Base-by-base conservation (phyloP, 495 filamentous ascomycete genomes). In the Lichenothelia convexa region DNA sequence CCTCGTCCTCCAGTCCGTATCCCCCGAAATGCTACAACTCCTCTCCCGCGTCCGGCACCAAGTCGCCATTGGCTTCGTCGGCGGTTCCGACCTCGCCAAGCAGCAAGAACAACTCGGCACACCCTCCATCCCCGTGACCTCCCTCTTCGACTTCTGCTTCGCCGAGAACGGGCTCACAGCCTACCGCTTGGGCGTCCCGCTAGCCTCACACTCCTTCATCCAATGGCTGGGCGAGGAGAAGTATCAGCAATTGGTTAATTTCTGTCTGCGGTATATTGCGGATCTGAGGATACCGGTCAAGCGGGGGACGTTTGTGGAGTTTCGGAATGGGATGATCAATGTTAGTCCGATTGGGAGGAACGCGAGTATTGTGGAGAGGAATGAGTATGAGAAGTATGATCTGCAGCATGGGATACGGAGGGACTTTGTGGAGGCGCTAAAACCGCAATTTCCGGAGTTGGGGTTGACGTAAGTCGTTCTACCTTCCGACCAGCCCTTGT, bases 271-370 rank as follows among this genome's bases (percentile, higher is more conserved):
- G 56, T 91, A 93, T 55, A 71, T 97, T 43, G 80, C 85, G 43
- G 82, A 93, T 51, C 57, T 93, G 22, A 80, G 91, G 47, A 64
- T 72, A 60, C 89, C 87, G 26, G 59, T 83, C 57, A 95, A 91
- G 73, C 68, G 87, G 31, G 89, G 89, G 45, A 97, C 89, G 21
- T 97, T 97, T 53, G 60, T 97, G 41, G 89, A 97, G 65, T 97
- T 93, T 65, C 70, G 80, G 41, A 92, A 87, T 53, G 89, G 89
- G 55, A 95, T 95, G 89, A 71, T 97, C 57, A 97, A 97, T 46
- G 63, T 97, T 44, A 78, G 71, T 24, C 89, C 89, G 29, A 69
- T 95, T 47, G 89, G 89, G n/a, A 68, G 89, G 35, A 93, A 93
- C 46, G 89, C 89, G 15, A 79, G 65, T 43, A 51, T 61, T n/a